Evolutionary conservation across 2,329 filamentous ascomycete species (phyloP), one percentile per base, ranked within the genome.

Genomic region (Botrytis paeoniae): DNA sequence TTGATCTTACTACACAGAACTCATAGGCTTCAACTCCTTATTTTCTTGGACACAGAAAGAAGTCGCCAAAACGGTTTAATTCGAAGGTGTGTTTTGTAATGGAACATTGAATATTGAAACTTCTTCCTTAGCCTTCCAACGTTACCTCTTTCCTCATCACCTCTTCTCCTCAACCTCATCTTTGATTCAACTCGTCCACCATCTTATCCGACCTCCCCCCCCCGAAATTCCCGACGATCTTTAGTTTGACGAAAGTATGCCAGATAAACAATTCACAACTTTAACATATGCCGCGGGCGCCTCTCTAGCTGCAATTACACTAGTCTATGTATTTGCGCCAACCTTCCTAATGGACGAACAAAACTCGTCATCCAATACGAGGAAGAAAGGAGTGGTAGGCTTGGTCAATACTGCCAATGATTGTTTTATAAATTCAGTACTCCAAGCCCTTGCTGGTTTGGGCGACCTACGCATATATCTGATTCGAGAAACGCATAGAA

Each of bases 291-390:
- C 96, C 80, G 96, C 95, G 74, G 95, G 95, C 78, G 96, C 95
- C 74, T 97, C 95, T 71, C 91, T 99, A 75, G 96, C 96, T 72
- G 96, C 96, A 75, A 93, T 97, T 75, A 95, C 96, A 45, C 89
- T 98, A 73, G 93, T 98, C 81, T 99, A 98, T 83, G 95, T 98
- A 78, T 98, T 99, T 83, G 94, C 92, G 14, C 96, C 96, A n/a
- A 98, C 95, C 70, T 98, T 95, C 83, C 93, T 97, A 79, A 91
- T 98, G 82, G 95, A 99, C 83, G 92, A 96, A 73, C 88, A 91
- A 69, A 85, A 86, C 37, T 84, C 83, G 73, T 88, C 87, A 72
- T 84, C 84, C 62, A 80, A 78, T 45, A 76, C 77, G 60, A 90
- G 93, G 78, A 96, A 94, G 83, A 95, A 93, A 80, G 93, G 93